These are phyloP conservation scores for Asterochloris sp. DNA, from an alignment of 139 green algal genomes.

Conservation along the genomic window DNA sequence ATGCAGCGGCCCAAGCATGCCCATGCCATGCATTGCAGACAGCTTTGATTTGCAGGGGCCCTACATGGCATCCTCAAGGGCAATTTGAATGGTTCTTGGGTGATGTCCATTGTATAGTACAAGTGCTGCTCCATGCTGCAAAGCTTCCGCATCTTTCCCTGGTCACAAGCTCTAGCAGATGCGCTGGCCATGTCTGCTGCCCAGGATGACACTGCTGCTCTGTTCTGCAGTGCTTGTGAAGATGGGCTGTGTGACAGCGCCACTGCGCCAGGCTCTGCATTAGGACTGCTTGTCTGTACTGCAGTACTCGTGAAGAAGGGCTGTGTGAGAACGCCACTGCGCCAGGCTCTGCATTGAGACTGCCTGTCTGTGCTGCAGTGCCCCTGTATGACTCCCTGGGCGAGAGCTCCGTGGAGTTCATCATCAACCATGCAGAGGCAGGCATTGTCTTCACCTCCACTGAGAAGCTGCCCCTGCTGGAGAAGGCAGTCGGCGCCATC, in stretches of 20 bases:
- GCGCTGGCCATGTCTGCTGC: neutral
- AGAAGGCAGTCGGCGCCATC: conserved; percentile 48
- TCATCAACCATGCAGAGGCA: conserved; percentile 73
- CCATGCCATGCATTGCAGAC: too few relatives aligned
- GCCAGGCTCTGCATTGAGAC: neutral
- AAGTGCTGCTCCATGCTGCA: too few relatives aligned
- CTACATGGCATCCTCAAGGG: too few relatives aligned
- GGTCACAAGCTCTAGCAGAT: neutral
- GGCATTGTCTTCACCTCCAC: conserved; percentile 39
- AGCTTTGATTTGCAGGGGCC: too few relatives aligned
- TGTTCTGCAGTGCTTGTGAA: too few relatives aligned
- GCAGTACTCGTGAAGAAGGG: too few relatives aligned
- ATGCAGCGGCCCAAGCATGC: too few relatives aligned
- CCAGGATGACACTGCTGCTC: neutral
- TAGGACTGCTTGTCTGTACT: neutral
- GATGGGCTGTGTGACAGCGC: too few relatives aligned
- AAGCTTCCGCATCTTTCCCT: neutral
- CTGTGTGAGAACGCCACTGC: too few relatives aligned
- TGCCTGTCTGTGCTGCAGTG: conserved; percentile 44
- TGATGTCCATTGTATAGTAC: too few relatives aligned
- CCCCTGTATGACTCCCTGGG: conserved; percentile 94
- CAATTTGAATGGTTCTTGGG: too few relatives aligned
- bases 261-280: neutral
- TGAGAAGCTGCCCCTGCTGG: conserved; percentile 49
- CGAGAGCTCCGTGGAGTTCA: conserved; percentile 87